phyloP scores from a whole-genome alignment of 2,329 filamentous ascomycete species.

The Ciborinia camelliae region DNA sequence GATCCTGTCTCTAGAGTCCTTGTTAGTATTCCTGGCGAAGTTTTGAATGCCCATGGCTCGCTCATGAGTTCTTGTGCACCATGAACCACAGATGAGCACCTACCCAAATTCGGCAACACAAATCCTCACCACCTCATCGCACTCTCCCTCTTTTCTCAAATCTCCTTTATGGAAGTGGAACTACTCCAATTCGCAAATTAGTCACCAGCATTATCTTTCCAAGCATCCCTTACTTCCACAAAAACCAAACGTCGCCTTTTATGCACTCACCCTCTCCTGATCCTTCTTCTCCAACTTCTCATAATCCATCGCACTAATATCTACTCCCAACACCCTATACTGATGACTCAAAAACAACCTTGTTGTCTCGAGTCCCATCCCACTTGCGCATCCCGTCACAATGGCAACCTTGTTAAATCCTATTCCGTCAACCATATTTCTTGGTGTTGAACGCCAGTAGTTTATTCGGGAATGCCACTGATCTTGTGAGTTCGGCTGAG shows the following conservation, averaged over 20 bases:
- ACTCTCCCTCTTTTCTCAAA: constrained; percentile 34
- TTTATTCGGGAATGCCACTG: not conserved
- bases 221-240: not conserved
- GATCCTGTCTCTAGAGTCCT: constrained; percentile 29
- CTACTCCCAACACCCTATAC: constrained; percentile 38
- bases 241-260: not conserved
- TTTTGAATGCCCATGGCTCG: not conserved
- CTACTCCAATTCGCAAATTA: not conserved
- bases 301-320: constrained; percentile 38
- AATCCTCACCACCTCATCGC: constrained; percentile 38
- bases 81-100: not conserved
- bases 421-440: constrained; percentile 17
- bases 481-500: not conserved
- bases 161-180: constrained; percentile 40
- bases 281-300: constrained; percentile 24
- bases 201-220: not conserved
- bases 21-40: not conserved
- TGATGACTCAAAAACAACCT: constrained; percentile 37
- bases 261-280: constrained; percentile 17
- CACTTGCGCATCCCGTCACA: constrained; percentile 33
- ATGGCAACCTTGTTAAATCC: constrained; percentile 28
- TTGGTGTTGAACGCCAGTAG: not conserved
- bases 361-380: constrained; percentile 39
- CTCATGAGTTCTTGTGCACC: not conserved
- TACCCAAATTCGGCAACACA: constrained; percentile 36